Evolutionary conservation across 495 filamentous ascomycete genomes (phyloP), one percentile per base, ranked within the genome.

Genomic region (Wilcoxina mikolae): DNA sequence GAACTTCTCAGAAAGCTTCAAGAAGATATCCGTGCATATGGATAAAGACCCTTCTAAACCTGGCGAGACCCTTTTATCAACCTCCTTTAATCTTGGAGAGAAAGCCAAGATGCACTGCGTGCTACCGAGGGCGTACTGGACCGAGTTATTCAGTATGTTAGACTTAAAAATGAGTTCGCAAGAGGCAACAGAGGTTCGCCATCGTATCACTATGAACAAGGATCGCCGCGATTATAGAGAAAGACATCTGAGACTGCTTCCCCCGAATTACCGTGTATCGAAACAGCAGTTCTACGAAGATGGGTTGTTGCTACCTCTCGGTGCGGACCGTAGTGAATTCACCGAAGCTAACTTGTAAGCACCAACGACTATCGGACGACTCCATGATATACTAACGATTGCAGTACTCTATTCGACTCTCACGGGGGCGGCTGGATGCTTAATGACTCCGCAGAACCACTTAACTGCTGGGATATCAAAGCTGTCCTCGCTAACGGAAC

Each of bases 271-370:
- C n/a, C 39, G 56, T n/a, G 17, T 58, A 33, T 42, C 42, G 17
- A 58, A 24, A 31, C 15, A 18, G 18, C 52, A 49, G 39, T 54
- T 27, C 29, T 22, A 42, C 12, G 27, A 54, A 15, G 51, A 58
- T 12, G 56, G 56, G 22, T 43, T 58, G 35, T 49, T 58, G 29
- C 29, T 54, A 17, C 51, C 51, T 20, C 54, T 54, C 28, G 43
- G 29, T 4, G 43, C 43, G 12, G 44, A 38, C n/a, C 28, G 43
- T 27, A 18, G 17, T 3, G 11, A 41, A 15, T 58, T 50, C 22
- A 50, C 51, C 2, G 51, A 58, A 3, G 17, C 43, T 10, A 58
- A 58, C 24, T 22, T 54, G 51, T 50, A 46, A 38, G 42, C 24
- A 3, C 12, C 0, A 23, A 33, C 28, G 17, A 4, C 18, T 22